These are phyloP conservation scores for Podospora bellae-mahoneyi DNA, from an alignment of 495 filamentous ascomycete genomes.

Conservation along the genomic window DNA sequence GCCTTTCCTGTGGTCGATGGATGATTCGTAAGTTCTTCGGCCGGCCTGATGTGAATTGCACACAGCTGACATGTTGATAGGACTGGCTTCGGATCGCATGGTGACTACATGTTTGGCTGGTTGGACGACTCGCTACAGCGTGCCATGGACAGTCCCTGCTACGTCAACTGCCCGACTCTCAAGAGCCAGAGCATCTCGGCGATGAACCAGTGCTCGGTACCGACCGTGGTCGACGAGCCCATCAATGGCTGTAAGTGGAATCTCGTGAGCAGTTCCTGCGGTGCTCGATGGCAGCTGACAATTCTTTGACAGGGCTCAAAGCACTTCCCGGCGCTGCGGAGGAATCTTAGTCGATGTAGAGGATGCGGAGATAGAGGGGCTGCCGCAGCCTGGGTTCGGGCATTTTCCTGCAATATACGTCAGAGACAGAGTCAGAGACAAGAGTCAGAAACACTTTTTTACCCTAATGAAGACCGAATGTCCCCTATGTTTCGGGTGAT, in stretches of 20 bases:
- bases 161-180: conserved; percentile 38
- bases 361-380: not conserved
- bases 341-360: not conserved
- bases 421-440: not conserved
- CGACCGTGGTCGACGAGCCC: conserved; percentile 25
- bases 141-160: conserved; percentile 40
- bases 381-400: not conserved
- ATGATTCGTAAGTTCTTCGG: conserved; percentile 20
- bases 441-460: not conserved
- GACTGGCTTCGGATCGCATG: conserved; percentile 38
- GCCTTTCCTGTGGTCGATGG: conserved; percentile 48
- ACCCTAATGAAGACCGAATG: not conserved
- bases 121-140: conserved; percentile 40
- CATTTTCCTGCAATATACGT: not conserved
- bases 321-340: conserved; percentile 8
- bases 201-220: conserved; percentile 37
- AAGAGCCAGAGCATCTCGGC: conserved; percentile 33
- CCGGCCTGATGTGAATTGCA: not conserved
- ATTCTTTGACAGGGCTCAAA: conserved; percentile 8
- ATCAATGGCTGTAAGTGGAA: conserved; percentile 29
- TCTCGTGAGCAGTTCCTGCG: not conserved
- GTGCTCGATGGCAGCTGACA: not conserved
- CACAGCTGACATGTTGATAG: conserved; percentile 13
- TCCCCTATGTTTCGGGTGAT: not conserved
- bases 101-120: conserved; percentile 44